Evolutionary conservation across 108 stramenopile genomes (phyloP), one percentile per base, ranked within the genome.

Genomic region (Pseudonitzschia pungens): DNA sequence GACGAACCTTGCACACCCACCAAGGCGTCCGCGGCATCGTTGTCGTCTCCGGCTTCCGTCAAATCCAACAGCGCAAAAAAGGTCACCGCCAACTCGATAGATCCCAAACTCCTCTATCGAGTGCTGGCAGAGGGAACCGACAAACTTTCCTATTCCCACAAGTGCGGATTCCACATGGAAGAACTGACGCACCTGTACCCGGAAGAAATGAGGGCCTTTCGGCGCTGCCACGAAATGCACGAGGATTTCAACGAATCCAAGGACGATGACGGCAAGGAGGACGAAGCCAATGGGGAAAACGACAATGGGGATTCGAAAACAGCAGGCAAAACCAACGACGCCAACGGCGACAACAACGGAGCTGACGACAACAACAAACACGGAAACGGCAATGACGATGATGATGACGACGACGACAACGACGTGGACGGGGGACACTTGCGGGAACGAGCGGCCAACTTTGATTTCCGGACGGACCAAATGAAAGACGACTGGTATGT

Each of bases 171-270:
- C 65, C 87, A 85, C 56, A 63, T 87, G 18, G 73, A 82, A 41
- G 77, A 89, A 68, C 71, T 94, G 36, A 55, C 73, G 45, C 75
- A 63, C 29, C 65, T 94, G 8, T 94, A 84, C 69, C 92, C 92
- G 12, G 90, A 94, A 80, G 89, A 91, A 77, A 88, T 94, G 87
- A 62, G 71, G 53, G 90, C 90, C 10, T 94, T 89, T 69, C 60
- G 77, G 51, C 82, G 87, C 45, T 94, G 92, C 90, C 87, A 89
- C 63, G 81, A 88, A 72, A 84, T 92, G 89, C 86, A 89, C 56
- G 67, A 86, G 28, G 82, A 76, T 42, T 86, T 82, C 69, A 70
- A 66, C 54, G 64, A 66, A 70, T 80, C 45, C 57, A 68, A 65
- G 69, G 66, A 22, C 55, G 84, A 70, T 31, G 64, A 59, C 12